Base-by-base conservation (phyloP, 352 stramenopile genomes). In the Phytophthora uliginosa region DNA sequence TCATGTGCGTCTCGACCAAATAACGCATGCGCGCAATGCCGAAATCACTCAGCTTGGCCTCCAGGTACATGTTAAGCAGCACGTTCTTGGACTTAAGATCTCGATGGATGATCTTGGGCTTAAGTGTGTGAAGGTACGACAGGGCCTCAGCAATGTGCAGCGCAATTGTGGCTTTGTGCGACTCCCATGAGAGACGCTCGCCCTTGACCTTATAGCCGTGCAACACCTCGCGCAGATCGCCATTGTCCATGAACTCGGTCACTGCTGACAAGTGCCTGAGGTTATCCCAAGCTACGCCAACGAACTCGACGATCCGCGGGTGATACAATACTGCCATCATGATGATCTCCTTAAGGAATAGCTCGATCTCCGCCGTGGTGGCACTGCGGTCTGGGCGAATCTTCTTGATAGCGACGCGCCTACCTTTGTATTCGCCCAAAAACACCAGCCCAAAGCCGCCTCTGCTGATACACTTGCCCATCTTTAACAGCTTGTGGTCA, bases 1-100 rank as follows among this genome's bases (percentile, higher is more conserved):
- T 85, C 74, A 84, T 82, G 51, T 83, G 78, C 4, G 73, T 82
- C 22, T 82, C 76, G 17, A 78, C 73, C 17, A 81, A 42, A 51
- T 79, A 70, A 3, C 74, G 71, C 63, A 84, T 73, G 0, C 80
- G 75, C 0, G 78, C 78, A 45, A 86, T 84, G 4, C 83, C 83
- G 67, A 94, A 94, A 64, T 93, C 85, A 38, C 82, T 93, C 18
- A 93, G 71, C 36, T 94, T 94, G 10, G 85, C 81, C 28, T 91
- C 75, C 71, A 91, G 52, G 24, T 90, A 75, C 24, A 74, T 71
- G 59, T 86, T 91, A 0, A 91, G 74, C 51, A 88, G 76, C 7
- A 84, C 77, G 24, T 89, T 78, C 22, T 83, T 86, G 45, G 78
- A 79, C 63, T 86, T 86, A 9, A 86, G 58, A 38, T 86, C 78